Percentiles rank a stretch among this genome's conserved stretches.
Conservation (phyloP, 1,139 yeast genomes). For the Groenewaldozyma sp. region DNA sequence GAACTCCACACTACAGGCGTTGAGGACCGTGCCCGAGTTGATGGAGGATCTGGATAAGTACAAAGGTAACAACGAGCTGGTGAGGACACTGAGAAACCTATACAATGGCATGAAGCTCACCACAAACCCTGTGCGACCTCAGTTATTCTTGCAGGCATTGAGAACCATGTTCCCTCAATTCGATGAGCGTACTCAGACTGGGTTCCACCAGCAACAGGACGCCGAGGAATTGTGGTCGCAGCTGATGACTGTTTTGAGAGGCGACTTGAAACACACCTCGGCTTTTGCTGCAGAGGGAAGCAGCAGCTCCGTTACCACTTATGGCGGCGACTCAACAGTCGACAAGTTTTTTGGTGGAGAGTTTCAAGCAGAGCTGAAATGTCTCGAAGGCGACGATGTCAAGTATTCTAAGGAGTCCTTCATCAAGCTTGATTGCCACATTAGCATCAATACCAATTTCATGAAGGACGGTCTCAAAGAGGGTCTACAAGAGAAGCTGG, state of each 20-base stretch:
- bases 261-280: slow-evolving; percentile 12
- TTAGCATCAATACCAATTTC: slow-evolving; percentile 75
- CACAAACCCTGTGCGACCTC: slow-evolving; percentile 37
- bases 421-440: slow-evolving; percentile 79
- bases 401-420: slow-evolving; percentile 44
- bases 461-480: slow-evolving; percentile 74
- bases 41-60: slow-evolving; percentile 25
- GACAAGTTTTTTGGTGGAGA: slow-evolving; percentile 56
- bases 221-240: slow-evolving; percentile 95
- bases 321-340: slow-evolving; percentile 30
- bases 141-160: slow-evolving; percentile 44
- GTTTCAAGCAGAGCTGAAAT: slow-evolving; percentile 51
- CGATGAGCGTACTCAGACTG: slow-evolving; percentile 59
- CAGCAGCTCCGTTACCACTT: slow-evolving; percentile 8
- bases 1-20: slow-evolving; percentile 79
- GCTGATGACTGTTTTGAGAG: slow-evolving; percentile 46
- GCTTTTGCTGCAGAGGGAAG: slow-evolving; percentile 2
- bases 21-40: slow-evolving; percentile 59
- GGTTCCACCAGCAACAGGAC: slow-evolving; percentile 87
- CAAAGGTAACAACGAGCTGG: slow-evolving; percentile 13
- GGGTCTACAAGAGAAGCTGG: slow-evolving; percentile 68
- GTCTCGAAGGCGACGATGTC: slow-evolving; percentile 43
- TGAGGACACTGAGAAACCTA: slow-evolving; percentile 26
- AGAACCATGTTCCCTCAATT: slow-evolving; percentile 67
- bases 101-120: slow-evolving; percentile 26